These are phyloP conservation scores for Plectosphaerella plurivora DNA, from an alignment of 2,329 filamentous ascomycete genomes.

Conservation along the genomic window DNA sequence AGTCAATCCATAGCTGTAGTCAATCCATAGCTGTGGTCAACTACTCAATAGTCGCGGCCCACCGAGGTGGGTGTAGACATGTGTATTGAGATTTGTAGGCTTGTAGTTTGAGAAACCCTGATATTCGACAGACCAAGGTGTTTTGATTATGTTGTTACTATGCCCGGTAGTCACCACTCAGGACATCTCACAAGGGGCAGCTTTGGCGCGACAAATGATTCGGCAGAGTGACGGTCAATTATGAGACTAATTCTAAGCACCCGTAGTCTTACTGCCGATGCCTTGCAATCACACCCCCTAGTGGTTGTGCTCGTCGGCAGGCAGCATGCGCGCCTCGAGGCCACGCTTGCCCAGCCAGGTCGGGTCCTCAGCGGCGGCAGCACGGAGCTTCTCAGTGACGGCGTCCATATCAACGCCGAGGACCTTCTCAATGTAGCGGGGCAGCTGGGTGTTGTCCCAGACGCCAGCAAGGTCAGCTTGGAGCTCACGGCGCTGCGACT, in stretches of 20 bases:
- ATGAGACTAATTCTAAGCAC: neutral
- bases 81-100: no score
- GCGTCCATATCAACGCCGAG: constrained; percentile 16
- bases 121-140: no score
- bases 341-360: constrained; percentile 18
- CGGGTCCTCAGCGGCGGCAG: constrained; percentile 9
- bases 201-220: no score
- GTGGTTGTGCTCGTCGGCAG: neutral
- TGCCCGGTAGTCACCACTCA: no score
- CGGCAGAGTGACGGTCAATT: neutral
- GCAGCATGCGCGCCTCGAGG: constrained; percentile 1
- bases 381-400: constrained; percentile 14
- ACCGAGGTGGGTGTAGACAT: no score
- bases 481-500: constrained; percentile 8
- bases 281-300: neutral
- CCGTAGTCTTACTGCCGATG: neutral
- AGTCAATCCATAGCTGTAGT: no score
- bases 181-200: no score
- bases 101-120: no score
- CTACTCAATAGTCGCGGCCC: no score
- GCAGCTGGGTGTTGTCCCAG: constrained; percentile 20
- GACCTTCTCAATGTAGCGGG: constrained; percentile 17
- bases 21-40: no score
- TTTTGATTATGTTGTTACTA: no score
- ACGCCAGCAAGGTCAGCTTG: constrained; percentile 15